Evolutionary conservation across 495 filamentous ascomycete genomes (phyloP).

Genomic region (Peziza echinospora): DNA sequence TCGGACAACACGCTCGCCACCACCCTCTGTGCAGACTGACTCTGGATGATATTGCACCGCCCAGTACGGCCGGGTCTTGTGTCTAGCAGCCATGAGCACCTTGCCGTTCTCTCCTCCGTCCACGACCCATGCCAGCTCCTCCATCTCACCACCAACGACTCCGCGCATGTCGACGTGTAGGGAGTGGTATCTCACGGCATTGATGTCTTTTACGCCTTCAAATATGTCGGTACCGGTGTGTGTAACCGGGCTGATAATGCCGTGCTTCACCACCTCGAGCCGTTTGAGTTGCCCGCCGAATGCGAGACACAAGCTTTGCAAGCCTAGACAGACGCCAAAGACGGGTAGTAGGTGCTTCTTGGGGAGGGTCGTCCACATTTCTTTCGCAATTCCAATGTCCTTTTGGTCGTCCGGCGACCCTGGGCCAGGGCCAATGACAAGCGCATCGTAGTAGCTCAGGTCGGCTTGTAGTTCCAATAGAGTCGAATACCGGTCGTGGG

Average conservation of each 20-base stretch:
- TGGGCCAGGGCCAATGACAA: conserved; percentile 38
- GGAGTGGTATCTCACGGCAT: conserved; percentile 76
- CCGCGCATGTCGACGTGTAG: conserved; percentile 35
- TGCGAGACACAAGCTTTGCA: conserved; percentile 56
- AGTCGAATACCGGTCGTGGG: conserved; percentile 36
- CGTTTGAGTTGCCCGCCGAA: conserved; percentile 43
- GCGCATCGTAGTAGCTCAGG: conserved; percentile 44
- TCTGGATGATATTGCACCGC: conserved; percentile 91
- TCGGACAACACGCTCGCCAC: conserved; percentile 40
- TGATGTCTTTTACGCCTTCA: conserved; percentile 30
- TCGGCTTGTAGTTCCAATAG: conserved; percentile 20
- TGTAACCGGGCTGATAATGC: conserved; percentile 44
- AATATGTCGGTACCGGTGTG: conserved; percentile 34
- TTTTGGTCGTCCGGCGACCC: conserved; percentile 31
- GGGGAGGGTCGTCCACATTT: conserved; percentile 48
- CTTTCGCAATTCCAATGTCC: conserved; percentile 61
- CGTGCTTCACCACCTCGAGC: conserved; percentile 51
- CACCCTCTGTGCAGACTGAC: conserved; percentile 62
- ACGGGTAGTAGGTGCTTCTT: conserved; percentile 42
- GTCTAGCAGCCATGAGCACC: conserved; percentile 59
- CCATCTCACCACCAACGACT: conserved; percentile 22
- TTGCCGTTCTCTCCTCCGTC: conserved; percentile 27
- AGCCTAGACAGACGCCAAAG: conserved; percentile 79
- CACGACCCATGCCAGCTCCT: conserved; percentile 47
- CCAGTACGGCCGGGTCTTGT: conserved; percentile 57